A percentile compares a stretch with the other conserved stretches of the same genome.
Evolutionary conservation across 2,329 filamentous ascomycete genomes (phyloP).

Genomic region (Cladorrhinum sp.): DNA sequence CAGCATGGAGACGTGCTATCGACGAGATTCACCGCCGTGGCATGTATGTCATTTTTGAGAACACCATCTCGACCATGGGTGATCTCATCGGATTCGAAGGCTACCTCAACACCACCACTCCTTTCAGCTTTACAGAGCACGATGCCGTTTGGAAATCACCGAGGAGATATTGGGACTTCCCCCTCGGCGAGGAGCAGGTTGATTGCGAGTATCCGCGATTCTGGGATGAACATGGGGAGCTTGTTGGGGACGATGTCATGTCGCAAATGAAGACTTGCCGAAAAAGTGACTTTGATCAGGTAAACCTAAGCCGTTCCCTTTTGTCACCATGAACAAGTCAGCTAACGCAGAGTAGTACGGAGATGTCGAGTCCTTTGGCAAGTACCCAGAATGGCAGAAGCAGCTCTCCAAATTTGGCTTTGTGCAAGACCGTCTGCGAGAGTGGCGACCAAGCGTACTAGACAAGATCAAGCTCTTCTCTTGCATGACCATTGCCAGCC

Average conservation of each 20-base stretch:
- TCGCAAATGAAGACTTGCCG: constrained; percentile 51
- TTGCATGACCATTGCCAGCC: constrained; percentile 58
- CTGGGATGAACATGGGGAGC: constrained; percentile 56
- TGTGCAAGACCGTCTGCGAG: constrained; percentile 63
- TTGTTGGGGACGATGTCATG: constrained; percentile 45
- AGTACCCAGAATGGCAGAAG: constrained; percentile 60
- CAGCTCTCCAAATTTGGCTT: constrained; percentile 63
- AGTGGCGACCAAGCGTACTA: constrained; percentile 58
- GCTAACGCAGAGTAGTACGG: constrained; percentile 45
- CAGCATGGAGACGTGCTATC: constrained; percentile 55
- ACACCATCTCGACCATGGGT: constrained; percentile 62
- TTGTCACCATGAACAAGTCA: neutral
- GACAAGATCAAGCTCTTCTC: constrained; percentile 58
- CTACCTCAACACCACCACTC: constrained; percentile 54
- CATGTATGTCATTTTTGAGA: constrained; percentile 67
- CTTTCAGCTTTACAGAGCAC: constrained; percentile 54
- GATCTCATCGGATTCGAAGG: constrained; percentile 61
- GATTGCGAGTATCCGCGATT: constrained; percentile 58
- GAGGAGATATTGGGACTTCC: constrained; percentile 56
- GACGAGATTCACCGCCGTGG: constrained; percentile 56
- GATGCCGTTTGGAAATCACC: constrained; percentile 53
- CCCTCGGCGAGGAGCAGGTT: constrained; percentile 48
- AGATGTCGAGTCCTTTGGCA: constrained; percentile 60
- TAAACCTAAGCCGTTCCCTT: neutral
- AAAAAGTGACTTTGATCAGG: constrained; percentile 57